Conservation (phyloP, 805 yeast species). For the Kazachstania africana region DNA sequence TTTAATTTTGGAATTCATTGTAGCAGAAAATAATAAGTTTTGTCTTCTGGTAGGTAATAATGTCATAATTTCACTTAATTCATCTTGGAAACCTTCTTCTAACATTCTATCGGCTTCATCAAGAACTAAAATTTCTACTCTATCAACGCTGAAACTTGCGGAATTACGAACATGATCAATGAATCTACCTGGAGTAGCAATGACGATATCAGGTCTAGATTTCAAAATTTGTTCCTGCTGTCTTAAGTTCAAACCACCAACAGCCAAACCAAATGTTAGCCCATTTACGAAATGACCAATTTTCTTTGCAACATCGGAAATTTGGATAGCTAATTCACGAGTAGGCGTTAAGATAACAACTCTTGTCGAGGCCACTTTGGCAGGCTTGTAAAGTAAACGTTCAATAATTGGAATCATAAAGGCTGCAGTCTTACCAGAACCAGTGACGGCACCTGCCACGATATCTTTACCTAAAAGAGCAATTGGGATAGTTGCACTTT, state of each 20-base stretch:
- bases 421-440: constrained; percentile 99
- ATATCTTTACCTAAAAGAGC: constrained; percentile 90
- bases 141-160: constrained; percentile 80
- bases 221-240: constrained; percentile 93
- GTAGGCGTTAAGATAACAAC: constrained; percentile 91
- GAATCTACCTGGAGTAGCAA: constrained; percentile 98
- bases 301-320: constrained; percentile 82
- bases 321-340: constrained; percentile 95
- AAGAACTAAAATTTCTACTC: constrained; percentile 81
- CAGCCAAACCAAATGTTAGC: constrained; percentile 85
- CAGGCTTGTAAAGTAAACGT: constrained; percentile 79
- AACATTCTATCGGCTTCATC: constrained; percentile 99
- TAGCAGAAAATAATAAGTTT: constrained; percentile 89
- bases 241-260: constrained; percentile 92
- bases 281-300: constrained; percentile 67
- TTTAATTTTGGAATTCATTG: constrained; percentile 91
- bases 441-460: constrained; percentile 98
- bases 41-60: constrained; percentile 86
- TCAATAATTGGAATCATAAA: constrained; percentile 93
- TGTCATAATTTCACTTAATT: constrained; percentile 78
- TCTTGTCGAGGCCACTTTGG: constrained; percentile 75
- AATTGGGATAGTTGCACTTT: constrained; percentile 84
- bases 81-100: constrained; percentile 97
- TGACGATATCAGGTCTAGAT: constrained; percentile 86
- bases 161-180: constrained; percentile 95